Evolutionary conservation across 2,329 filamentous ascomycete species (phyloP), one percentile per base, ranked within the genome.

Genomic region (Moelleriella libera): DNA sequence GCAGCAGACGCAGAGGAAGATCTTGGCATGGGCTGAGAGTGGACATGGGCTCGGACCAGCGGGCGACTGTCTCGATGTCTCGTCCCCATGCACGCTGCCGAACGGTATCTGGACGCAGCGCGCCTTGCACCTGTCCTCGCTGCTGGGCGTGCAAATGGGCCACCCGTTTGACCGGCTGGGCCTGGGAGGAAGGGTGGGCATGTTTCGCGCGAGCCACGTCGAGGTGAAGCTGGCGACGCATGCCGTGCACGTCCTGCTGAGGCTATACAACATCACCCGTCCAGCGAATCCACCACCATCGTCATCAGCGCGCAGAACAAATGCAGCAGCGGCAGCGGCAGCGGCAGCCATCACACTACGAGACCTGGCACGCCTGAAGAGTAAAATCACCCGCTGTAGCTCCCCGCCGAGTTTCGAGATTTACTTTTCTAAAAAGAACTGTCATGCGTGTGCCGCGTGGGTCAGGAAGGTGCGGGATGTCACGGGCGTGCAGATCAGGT

Each of bases 161-260:
- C 48, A 59, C 0, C 55, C 58, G 0, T 67, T 57, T 14, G 66
- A 67, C 37, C 48, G 48, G 2, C 45, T 48, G 2, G 11, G 43
- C 9, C 32, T 8, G 30, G 34, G 41, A 6, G 44, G 34, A 1
- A 43, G 43, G 0, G 40, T 37, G 7, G 61, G 64, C 4, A 50
- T 60, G 10, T 63, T 62, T 41, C 54, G 56, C 1, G 63, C 61
- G 0, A 58, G 61, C 0, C 67, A 70, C 28, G 61, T 65, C 1
- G 67, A 70, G 49, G 63, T 64, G 12, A 69, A 69, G 48, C 58
- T 70, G 0, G 63, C 66, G 0, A 55, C 60, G 0, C 60, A 65
- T 21, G 61, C 60, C 0, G 45, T 67, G 0, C 58, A 58, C 6
- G 46, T 58, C 0, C 50, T 67, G 0, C 53, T 68, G 0, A 45